Evolutionary conservation across 805 yeast genomes (phyloP).

Genomic region (Starmerella apis): DNA sequence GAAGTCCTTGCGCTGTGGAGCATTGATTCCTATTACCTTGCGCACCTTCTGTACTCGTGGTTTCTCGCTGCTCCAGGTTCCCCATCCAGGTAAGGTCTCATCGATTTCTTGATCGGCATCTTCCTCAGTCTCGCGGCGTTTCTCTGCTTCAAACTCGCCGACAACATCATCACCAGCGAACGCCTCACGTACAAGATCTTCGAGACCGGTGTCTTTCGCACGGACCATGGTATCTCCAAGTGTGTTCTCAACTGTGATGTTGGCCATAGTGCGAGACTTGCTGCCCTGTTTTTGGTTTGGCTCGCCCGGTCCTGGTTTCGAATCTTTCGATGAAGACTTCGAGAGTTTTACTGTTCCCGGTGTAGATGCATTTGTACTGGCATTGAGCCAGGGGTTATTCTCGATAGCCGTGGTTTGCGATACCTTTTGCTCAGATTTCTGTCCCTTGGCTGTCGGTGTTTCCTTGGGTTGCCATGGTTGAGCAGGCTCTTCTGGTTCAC

Average conservation of each 20-base stretch:
- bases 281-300: conserved; percentile 35
- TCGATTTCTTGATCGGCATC: conserved; percentile 86
- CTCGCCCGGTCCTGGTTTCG: too few relatives aligned
- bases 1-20: conserved; percentile 68
- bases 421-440: background rate
- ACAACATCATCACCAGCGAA: conserved; percentile 97
- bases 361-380: background rate
- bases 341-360: conserved; percentile 14
- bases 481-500: background rate
- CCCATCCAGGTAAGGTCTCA: conserved; percentile 92
- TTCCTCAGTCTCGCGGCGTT: conserved; percentile 50
- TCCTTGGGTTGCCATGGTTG: too few relatives aligned
- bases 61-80: conserved; percentile 80
- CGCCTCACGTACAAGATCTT: conserved; percentile 75
- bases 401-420: background rate
- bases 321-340: background rate
- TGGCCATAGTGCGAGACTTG: conserved; percentile 13
- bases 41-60: conserved; percentile 53
- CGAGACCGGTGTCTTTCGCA: conserved; percentile 25
- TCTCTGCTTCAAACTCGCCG: conserved; percentile 67
- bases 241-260: conserved; percentile 22
- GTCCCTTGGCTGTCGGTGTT: background rate
- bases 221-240: conserved; percentile 22
- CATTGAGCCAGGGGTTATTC: conserved; percentile 18
- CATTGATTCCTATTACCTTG: conserved; percentile 66